phyloP scores from a whole-genome alignment of 2,329 filamentous ascomycete species.

The Whalleya microplaca region DNA sequence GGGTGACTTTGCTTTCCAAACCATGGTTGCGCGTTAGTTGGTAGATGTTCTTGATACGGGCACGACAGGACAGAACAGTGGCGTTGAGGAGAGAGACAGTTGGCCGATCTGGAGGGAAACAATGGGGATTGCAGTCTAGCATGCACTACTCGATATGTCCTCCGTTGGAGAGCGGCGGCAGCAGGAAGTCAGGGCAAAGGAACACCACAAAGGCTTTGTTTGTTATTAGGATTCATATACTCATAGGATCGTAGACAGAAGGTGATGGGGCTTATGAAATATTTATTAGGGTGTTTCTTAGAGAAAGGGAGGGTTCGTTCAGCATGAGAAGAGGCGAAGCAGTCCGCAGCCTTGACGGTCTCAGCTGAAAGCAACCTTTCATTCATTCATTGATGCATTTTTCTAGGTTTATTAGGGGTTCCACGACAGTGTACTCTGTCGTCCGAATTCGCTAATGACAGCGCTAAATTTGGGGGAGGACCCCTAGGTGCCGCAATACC shows the following conservation, averaged over 20 bases:
- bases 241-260: not conserved
- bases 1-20: constrained; percentile 23
- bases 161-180: not conserved
- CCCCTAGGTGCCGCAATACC: not conserved
- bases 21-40: constrained; percentile 24
- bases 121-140: not conserved
- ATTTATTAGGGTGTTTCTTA: too few species aligned
- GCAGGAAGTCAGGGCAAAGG: not conserved
- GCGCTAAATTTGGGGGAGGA: not conserved
- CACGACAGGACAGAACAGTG: not conserved
- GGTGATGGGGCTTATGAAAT: not conserved
- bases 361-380: constrained; percentile 19
- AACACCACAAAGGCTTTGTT: not conserved
- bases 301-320: not conserved
- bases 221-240: not conserved
- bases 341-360: constrained; percentile 5
- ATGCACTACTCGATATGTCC: not conserved
- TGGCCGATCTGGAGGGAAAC: not conserved
- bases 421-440: not conserved
- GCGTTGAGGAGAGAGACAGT: not conserved
- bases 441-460: not conserved
- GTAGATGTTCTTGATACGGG: not conserved
- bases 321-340: not conserved
- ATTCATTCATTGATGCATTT: not conserved
- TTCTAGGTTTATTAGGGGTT: not conserved